Conservation (phyloP, 495 filamentous ascomycete genomes). For the Annulohypoxylon bovei region DNA sequence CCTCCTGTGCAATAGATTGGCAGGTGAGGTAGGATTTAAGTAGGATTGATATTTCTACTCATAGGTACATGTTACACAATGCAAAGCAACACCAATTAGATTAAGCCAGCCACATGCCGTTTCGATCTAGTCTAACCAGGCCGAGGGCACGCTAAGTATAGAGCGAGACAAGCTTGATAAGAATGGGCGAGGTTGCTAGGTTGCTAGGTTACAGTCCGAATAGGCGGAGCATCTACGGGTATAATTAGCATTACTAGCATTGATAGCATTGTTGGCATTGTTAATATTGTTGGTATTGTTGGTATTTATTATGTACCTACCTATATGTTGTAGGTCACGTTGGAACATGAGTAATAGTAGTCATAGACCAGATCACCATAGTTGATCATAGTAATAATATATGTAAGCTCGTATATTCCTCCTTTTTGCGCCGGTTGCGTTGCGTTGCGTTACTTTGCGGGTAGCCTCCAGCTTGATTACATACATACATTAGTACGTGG, state of each 20-base stretch:
- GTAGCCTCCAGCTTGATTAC: constrained; percentile 25
- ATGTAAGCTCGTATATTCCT: constrained; percentile 38
- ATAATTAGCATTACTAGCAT: constrained; percentile 35
- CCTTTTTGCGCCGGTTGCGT: background rate
- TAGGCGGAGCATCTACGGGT: constrained; percentile 21
- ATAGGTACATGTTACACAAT: constrained; percentile 40
- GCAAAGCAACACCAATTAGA: constrained; percentile 31
- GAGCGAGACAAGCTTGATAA: constrained; percentile 10
- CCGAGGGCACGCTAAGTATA: constrained; percentile 18
- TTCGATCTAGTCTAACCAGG: constrained; percentile 12
- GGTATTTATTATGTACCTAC: too few species aligned
- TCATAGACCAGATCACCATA: too few species aligned
- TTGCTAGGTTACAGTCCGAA: constrained; percentile 14
- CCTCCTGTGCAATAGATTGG: constrained; percentile 8
- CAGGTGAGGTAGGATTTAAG: constrained; percentile 27
- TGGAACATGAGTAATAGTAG: too few species aligned
- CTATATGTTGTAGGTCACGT: too few species aligned
- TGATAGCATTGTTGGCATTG: too few species aligned
- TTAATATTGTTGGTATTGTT: too few species aligned
- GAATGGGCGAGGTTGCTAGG: background rate
- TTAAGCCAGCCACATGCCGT: constrained; percentile 28
- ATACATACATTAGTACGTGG: constrained; percentile 13
- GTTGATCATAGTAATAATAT: constrained; percentile 17
- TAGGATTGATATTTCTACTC: constrained; percentile 24
- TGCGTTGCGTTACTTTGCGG: constrained; percentile 9